Base-by-base conservation (phyloP, 2,329 filamentous ascomycete genomes). In the Xylaria sp. region DNA sequence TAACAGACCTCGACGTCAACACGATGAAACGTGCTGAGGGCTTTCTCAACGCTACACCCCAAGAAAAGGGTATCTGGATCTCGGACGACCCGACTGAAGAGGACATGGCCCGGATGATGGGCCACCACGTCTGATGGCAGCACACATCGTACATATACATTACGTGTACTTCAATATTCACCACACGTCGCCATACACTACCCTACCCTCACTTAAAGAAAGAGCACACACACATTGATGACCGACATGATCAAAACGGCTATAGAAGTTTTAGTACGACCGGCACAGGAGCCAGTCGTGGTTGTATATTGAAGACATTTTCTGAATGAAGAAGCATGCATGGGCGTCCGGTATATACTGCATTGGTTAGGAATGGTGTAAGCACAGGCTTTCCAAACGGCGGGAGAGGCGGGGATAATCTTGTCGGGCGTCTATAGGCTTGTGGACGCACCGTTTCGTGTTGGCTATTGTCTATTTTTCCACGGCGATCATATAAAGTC, bases 1-100 rank as follows among this genome's bases (percentile, higher is more conserved):
- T 97, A 38, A 98, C 94, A 6, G 95, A 98, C 73, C 83, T 99
- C 44, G 95, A 98, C 73, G 87, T 97, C 52, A 90, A 95, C 80
- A 97, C 93, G 1, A 77, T 98, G 74, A 90, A 90, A 76, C 87
- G 94, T 31, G 92, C 93, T n/a, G 87, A 96, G 68, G 94, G 90
- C 27, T 89, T 98, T 72, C 88, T 89, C 68, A 83, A 83, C 63
- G 90, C 93, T 4, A 94, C 90, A 0, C 87, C 90, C 0, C 92
- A 94, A 69, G 93, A 97, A 82, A 93, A 92, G 76, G 94, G 93
- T 1, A 85, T 88, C 7, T 97, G 92, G 91, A 77, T 93, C 58
- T 87, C 87, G 0, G 89, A 93, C 65, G 90, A 92, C 72, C 85
- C 88, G 3, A 86, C 83, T 2, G 81, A 84, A 58, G 84, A 86